phyloP scores from a whole-genome alignment of 2,329 filamentous ascomycete genomes.

The Penicillium sp. region DNA sequence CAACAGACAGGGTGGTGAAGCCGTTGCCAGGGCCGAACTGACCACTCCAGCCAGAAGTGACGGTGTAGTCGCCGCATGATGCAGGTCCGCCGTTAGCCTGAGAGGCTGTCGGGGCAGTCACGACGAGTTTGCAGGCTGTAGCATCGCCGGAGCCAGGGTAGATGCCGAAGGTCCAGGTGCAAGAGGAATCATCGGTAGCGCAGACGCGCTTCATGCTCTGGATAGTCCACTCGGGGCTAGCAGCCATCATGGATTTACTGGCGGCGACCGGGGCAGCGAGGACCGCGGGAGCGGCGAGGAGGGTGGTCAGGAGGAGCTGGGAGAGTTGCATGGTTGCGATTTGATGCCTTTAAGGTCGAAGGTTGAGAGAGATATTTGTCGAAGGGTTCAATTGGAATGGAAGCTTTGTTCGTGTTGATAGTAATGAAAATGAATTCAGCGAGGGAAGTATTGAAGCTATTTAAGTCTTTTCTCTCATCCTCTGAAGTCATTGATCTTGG shows the following conservation, averaged over 20 bases:
- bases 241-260: slow-evolving; percentile 48
- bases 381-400: not conserved
- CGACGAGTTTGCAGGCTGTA: slow-evolving; percentile 47
- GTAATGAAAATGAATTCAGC: not conserved
- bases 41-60: slow-evolving; percentile 60
- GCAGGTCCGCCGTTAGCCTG: slow-evolving; percentile 46
- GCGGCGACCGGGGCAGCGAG: slow-evolving; percentile 41
- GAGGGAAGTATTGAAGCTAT: slow-evolving; percentile 11
- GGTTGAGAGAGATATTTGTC: not conserved
- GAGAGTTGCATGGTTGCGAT: slow-evolving; percentile 51
- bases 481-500: slow-evolving; percentile 3
- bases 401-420: not conserved
- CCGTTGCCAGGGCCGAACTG: slow-evolving; percentile 58
- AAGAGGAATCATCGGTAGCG: slow-evolving; percentile 44
- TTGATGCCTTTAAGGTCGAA: not conserved
- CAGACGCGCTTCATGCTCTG: slow-evolving; percentile 48
- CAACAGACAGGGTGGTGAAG: slow-evolving; percentile 60
- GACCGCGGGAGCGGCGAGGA: slow-evolving; percentile 42
- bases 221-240: slow-evolving; percentile 50
- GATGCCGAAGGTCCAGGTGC: slow-evolving; percentile 53
- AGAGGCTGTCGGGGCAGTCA: slow-evolving; percentile 42
- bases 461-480: slow-evolving; percentile 15
- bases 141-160: slow-evolving; percentile 36
- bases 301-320: slow-evolving; percentile 40
- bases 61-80: slow-evolving; percentile 55